Evolutionary conservation across 345 rosid genomes (phyloP), one percentile per base, ranked within the genome.

Genomic region (Corchorus olitorius): DNA sequence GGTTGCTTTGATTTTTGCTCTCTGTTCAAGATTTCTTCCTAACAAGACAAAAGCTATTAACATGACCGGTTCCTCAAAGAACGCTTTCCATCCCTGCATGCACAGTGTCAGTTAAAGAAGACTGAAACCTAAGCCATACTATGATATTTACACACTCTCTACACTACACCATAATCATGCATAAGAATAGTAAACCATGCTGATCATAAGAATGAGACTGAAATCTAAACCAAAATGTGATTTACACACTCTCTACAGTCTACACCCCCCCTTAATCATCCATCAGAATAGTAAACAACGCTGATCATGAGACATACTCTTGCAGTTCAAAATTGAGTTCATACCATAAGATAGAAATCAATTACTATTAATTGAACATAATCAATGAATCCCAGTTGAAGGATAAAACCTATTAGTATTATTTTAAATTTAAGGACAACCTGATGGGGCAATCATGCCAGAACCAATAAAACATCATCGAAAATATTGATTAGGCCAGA

Each of bases 21-120:
- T 88, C 72, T 95, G 98, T 86, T 95, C 99, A 83, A 95, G 97
- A 86, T 95, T 95, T 82, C 96, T 91, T 82, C 98, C 98, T 78
- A 94, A 83, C 86, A 94, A 86, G 71, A 94, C 97, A 84, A 94
- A 91, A 74, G 97, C 97, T 81, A 94, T 88, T 80, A 94, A 87
- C 97, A 94, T 94, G 65, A 94, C 86, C 35, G 97, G 97, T 75
- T 94, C 98, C 92, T 94, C 98, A 81, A 94, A 93, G 83, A 94
- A 94, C 45, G 94, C 87, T 86, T 89, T 94, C 98, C 98, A 94
- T 46, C 98, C 98, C 98, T 93, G 94, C 60, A 49, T 15, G 19
- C 46, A 11, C 50, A n/a, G 16, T 63, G 10, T 55, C 46, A 74
- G 20, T 62, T 74, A 19, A 63, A 74, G 33, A 63, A 15, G 49